Evolutionary conservation across 106 monocot genomes (phyloP), one percentile per base, ranked within the genome.

Genomic region (Platanthera zijinensis): DNA sequence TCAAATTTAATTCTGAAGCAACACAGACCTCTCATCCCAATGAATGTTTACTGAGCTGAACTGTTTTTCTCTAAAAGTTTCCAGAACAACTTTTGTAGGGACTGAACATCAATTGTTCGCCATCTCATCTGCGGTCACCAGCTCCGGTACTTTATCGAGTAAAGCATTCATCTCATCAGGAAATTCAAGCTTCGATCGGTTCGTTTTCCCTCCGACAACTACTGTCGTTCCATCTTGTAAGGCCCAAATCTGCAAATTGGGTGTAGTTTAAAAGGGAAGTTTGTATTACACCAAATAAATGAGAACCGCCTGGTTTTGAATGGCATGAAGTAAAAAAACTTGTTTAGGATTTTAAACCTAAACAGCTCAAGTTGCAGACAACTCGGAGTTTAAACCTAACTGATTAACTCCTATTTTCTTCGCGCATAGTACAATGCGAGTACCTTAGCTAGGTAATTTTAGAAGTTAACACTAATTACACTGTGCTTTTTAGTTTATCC

Each of bases 151-250:
- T 81, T 82, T 79, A 78, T 90, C 82, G 71, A 94, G 89, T 68
- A 94, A 78, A 7, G 52, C 62, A 82, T 94, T 94, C 85, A 94
- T 91, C 83, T 94, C 94, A n/a, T 88, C 81, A 5, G 86, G 82
- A 81, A 99, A 99, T 83, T 99, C 97, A 59, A 94, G 80, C 77
- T 94, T 99, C 14, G 91, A 86, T 79, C 97, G 69, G 51, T 99
- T 99, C 39, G 89, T 92, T 75, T 92, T 99, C 18, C 91, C 97
- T 81, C 97, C 97, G 18, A 99, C 11, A 2, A 94, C 84, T 50
- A 99, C 89, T 51, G 88, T 85, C 7, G 89, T 94, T 74, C 97
- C 97, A 79, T 99, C 94, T 92, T 99, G 97, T 72, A 99, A 72
- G 45, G 94, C 94, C 97, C 97, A 99, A 79, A 99, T 86, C 97